Conservation (phyloP, 495 filamentous ascomycete species). For the Aspergillus asperescens region DNA sequence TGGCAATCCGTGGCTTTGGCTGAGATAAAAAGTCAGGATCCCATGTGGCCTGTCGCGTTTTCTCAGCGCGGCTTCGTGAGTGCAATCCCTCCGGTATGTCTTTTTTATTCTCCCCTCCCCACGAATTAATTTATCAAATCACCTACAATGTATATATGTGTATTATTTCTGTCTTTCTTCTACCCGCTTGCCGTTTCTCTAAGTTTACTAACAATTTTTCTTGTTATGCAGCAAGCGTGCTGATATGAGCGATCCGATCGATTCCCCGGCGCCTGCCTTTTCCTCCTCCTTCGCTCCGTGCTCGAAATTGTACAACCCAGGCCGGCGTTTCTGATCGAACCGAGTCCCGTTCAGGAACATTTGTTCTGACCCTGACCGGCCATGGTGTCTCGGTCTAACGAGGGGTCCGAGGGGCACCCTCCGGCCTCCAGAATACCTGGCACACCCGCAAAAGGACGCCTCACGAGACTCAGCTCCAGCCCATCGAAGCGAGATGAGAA, state of each 20-base stretch:
- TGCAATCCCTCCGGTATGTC: conserved; percentile 30
- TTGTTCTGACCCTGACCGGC: conserved; percentile 6
- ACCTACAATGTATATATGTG: background rate
- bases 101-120: background rate
- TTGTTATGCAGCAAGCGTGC: conserved; percentile 19
- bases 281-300: conserved; percentile 23
- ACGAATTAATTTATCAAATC: background rate
- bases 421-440: conserved; percentile 36
- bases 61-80: conserved; percentile 23
- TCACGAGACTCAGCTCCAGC: conserved; percentile 36
- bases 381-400: conserved; percentile 42
- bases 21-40: background rate
- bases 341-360: conserved; percentile 5
- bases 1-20: background rate
- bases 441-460: conserved; percentile 40
- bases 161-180: background rate
- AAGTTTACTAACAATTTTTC: conserved; percentile 13
- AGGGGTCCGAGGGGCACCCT: conserved; percentile 35
- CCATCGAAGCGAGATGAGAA: conserved; percentile 47
- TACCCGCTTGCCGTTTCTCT: background rate
- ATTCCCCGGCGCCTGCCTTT: conserved; percentile 36
- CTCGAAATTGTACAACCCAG: conserved; percentile 26
- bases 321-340: background rate
- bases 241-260: conserved; percentile 37
- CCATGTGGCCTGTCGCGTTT: conserved; percentile 22